Percentiles rank a stretch among this genome's conserved stretches.
These are phyloP conservation scores for Tylopilus sp. DNA, from an alignment of 768 basidiomycete genomes.

Conservation along the genomic window DNA sequence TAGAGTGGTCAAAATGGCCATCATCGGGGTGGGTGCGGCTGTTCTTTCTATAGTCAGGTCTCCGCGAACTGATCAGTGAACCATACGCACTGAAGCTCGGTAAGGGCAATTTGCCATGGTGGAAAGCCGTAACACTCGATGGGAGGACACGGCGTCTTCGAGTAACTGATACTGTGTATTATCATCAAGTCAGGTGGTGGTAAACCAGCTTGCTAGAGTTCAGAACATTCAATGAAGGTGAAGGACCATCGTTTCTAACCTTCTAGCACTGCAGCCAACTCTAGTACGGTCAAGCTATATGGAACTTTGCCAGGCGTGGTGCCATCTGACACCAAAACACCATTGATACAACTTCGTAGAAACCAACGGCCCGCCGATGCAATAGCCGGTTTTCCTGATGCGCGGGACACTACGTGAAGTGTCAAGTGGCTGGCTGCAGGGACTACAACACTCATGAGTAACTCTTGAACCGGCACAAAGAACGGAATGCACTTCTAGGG, in stretches of 20 bases:
- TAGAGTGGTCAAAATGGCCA: background rate
- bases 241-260: slow-evolving; percentile 37
- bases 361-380: slow-evolving; percentile 51
- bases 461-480: background rate
- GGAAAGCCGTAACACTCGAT: slow-evolving; percentile 75
- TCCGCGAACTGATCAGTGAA: background rate
- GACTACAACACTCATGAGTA: slow-evolving; percentile 12
- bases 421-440: slow-evolving; percentile 32
- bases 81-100: slow-evolving; percentile 68
- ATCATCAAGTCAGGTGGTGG: slow-evolving; percentile 76
- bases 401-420: slow-evolving; percentile 54
- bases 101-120: slow-evolving; percentile 81
- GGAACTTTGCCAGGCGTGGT: background rate
- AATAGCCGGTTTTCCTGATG: slow-evolving; percentile 63
- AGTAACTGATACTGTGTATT: slow-evolving; percentile 53
- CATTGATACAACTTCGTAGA: slow-evolving; percentile 24
- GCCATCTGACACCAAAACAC: slow-evolving; percentile 1
- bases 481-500: slow-evolving; percentile 19
- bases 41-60: slow-evolving; percentile 3
- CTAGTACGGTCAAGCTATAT: slow-evolving; percentile 41
- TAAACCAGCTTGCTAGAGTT: slow-evolving; percentile 48
- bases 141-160: slow-evolving; percentile 38
- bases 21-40: slow-evolving; percentile 25
- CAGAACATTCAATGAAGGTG: slow-evolving; percentile 4
- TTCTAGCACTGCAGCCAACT: slow-evolving; percentile 53